Evolutionary conservation across 2,329 filamentous ascomycete species (phyloP), one percentile per base, ranked within the genome.

Genomic region (Aspergillaceae sp.): DNA sequence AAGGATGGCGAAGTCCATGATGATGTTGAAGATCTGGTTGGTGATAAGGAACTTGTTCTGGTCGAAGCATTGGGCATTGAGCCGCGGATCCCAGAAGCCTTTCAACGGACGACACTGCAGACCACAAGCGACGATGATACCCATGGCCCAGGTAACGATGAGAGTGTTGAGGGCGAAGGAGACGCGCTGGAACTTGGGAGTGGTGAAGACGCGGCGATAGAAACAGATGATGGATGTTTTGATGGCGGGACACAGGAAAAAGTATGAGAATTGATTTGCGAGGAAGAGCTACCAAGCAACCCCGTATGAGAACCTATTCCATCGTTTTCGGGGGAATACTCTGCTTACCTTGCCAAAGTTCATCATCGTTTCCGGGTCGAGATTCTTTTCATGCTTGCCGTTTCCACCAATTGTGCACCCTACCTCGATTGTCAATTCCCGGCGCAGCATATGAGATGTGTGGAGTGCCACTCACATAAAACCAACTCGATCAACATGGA

Each of bases 141-240:
- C 61, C 1, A 49, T 41, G 6, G 58, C 60, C 61, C 61, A 64
- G 40, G 54, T 37, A 32, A 48, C 51, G 32, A 63, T 62, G 5
- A 64, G 52, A 55, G 11, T 48, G 50, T 62, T 64, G 26, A 64
- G 48, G 8, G 43, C 51, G 33, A 64, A 52, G 19, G 53, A 56
- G 26, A 51, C 46, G 27, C 46, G 43, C 45, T 61, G 61, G 50
- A 64, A 64, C 35, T 45, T 46, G 8, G 55, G 56, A 8, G 55
- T 60, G 28, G 59, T 54, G 53, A 64, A 64, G 10, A 64, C 46
- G 5, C 61, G 61, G 10, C 61, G 61, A 48, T 64, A 64, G 56
- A 64, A 64, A 50, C 61, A 64, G 44, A 64, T 50, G 43, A 64
- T 61, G 38, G 61, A 63, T 41, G 63, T 61, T 37, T 64, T 64